A percentile compares a stretch with the other conserved stretches of the same genome.
Evolutionary conservation across 352 stramenopile genomes (phyloP).

Genomic region (Globisporangium sylvaticum): DNA sequence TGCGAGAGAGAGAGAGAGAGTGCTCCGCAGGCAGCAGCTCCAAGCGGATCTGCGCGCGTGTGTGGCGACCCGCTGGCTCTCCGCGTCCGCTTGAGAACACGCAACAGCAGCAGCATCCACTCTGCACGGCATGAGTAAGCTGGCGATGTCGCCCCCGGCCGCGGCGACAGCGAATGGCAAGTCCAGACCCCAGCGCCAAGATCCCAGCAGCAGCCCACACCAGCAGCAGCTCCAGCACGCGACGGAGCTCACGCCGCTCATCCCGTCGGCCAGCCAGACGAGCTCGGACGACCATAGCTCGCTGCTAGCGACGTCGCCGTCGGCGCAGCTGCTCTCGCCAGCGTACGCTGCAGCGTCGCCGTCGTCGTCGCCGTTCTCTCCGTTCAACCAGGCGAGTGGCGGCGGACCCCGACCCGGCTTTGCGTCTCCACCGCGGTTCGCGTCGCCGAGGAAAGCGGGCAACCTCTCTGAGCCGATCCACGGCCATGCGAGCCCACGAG

Average conservation of each 20-base stretch:
- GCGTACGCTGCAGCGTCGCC: constrained; percentile 36
- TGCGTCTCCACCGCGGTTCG: constrained; percentile 2
- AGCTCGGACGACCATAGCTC: constrained; percentile 17
- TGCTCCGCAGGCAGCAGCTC: neutral
- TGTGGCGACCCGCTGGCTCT: neutral
- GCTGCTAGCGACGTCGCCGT: constrained; percentile 1
- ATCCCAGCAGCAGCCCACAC: constrained; percentile 4
- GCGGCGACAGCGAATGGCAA: neutral
- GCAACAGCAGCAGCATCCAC: neutral
- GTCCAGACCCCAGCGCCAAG: neutral
- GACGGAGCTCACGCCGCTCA: constrained; percentile 61
- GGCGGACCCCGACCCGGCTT: constrained; percentile 7
- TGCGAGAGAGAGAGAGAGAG: no score
- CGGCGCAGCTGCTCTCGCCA: constrained; percentile 30
- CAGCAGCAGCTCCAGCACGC: constrained; percentile 6
- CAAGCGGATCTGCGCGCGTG: neutral
- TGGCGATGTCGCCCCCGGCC: constrained; percentile 3
- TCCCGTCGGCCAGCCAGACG: constrained; percentile 22
- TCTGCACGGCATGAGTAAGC: constrained; percentile 1
- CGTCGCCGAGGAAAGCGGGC: neutral
- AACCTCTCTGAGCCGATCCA: constrained; percentile 10
- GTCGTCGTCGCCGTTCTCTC: constrained; percentile 22
- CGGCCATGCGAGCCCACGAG: constrained; percentile 2
- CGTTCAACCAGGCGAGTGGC: constrained; percentile 21
- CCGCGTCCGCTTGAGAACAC: neutral